phyloP scores from a whole-genome alignment of 352 stramenopile species.

The Pythium sp. region DNA sequence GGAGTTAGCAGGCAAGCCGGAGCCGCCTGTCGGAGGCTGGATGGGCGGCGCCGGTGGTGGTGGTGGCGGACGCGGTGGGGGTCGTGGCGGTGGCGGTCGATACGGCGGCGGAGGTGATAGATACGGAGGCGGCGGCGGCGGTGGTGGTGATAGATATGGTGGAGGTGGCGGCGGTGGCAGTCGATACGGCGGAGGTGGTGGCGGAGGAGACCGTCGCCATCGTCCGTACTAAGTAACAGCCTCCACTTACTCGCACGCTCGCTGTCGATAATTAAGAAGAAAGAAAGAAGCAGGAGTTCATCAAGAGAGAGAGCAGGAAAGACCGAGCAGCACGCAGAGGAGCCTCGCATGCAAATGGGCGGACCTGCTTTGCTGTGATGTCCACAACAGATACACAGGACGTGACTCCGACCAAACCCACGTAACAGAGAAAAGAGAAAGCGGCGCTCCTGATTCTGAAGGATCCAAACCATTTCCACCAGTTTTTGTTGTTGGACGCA shows the following conservation, averaged over 20 bases:
- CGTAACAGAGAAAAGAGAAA: neutral
- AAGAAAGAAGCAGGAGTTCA: neutral
- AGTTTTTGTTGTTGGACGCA: neutral
- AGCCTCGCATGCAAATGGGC: neutral
- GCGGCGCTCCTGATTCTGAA: neutral
- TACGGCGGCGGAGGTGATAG: constrained; percentile 23
- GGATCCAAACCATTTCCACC: neutral
- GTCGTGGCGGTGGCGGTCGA: constrained; percentile 37
- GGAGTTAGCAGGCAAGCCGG: constrained; percentile 77
- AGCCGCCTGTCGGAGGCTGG: constrained; percentile 76
- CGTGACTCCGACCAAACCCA: neutral
- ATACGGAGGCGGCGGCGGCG: constrained; percentile 21
- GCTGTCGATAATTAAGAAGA: neutral
- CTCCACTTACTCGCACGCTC: neutral
- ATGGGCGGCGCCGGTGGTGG: constrained; percentile 41
- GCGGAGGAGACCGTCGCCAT: constrained; percentile 46
- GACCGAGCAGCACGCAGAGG: neutral
- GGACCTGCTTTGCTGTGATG: neutral
- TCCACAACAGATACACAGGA: neutral
- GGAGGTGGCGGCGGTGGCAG: constrained; percentile 24
- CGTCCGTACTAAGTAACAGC: constrained; percentile 45
- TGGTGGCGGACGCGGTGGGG: constrained; percentile 35
- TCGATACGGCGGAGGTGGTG: constrained; percentile 29
- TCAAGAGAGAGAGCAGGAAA: neutral
- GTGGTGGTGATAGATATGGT: constrained; percentile 20